phyloP scores from a whole-genome alignment of 768 basidiomycete genomes.

The Aureoboletus auriporus region DNA sequence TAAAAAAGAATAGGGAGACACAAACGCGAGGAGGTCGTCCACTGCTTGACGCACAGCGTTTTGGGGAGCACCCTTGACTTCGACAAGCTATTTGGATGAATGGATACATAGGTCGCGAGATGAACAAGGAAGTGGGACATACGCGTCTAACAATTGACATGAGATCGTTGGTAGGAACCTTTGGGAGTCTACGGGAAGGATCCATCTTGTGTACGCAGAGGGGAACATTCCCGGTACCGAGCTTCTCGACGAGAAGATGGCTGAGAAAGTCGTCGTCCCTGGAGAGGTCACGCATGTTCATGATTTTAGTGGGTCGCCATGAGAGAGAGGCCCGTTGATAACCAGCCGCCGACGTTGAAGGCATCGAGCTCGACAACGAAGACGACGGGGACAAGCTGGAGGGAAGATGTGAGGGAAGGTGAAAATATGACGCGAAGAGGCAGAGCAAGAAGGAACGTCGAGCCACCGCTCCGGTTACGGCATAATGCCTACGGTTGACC shows the following conservation, averaged over 20 bases:
- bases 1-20: constrained; percentile 23
- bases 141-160: constrained; percentile 77
- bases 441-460: constrained; percentile 23
- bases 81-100: constrained; percentile 47
- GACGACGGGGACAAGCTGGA: constrained; percentile 21
- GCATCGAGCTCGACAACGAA: constrained; percentile 29
- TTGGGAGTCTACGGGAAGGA: constrained; percentile 68
- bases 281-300: constrained; percentile 88
- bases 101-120: constrained; percentile 10
- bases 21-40: constrained; percentile 73
- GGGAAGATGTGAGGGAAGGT: constrained; percentile 6
- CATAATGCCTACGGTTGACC: constrained; percentile 9
- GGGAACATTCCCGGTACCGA: constrained; percentile 76
- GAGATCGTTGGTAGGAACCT: constrained; percentile 65
- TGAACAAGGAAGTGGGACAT: constrained; percentile 32
- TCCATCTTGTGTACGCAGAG: constrained; percentile 91
- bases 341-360: constrained; percentile 26
- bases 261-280: constrained; percentile 90
- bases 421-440: constrained; percentile 32
- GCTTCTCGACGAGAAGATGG: constrained; percentile 84
- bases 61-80: constrained; percentile 49
- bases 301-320: constrained; percentile 85
- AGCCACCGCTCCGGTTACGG: constrained; percentile 31
- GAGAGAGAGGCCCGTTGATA: constrained; percentile 30
- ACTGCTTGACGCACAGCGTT: constrained; percentile 67